Evolutionary conservation across 2,329 filamentous ascomycete species (phyloP).

Genomic region (Colletotrichum salicis): DNA sequence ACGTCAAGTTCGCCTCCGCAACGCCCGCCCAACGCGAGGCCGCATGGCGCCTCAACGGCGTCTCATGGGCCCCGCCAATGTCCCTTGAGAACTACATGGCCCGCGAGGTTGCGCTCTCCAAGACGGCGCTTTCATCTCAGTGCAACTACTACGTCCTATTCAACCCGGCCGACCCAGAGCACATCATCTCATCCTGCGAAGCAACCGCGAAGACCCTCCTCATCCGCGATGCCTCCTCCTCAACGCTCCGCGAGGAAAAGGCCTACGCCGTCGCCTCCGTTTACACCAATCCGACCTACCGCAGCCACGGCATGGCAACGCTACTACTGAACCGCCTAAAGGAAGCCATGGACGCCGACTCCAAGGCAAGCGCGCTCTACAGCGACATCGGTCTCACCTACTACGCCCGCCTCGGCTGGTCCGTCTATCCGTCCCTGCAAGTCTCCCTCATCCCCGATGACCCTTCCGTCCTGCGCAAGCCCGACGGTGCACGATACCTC

Average conservation of each 20-base stretch:
- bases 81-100: conserved; percentile 43
- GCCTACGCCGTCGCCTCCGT: conserved; percentile 49
- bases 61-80: conserved; percentile 44
- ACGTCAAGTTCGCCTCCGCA: conserved; percentile 43
- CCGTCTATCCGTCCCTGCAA: conserved; percentile 44
- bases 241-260: conserved; percentile 39
- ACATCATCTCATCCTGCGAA: conserved; percentile 49
- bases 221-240: conserved; percentile 37
- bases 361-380: conserved; percentile 49
- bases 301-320: conserved; percentile 48
- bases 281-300: conserved; percentile 48
- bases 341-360: conserved; percentile 46
- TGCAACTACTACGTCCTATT: conserved; percentile 47
- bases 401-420: conserved; percentile 49
- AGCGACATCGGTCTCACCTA: conserved; percentile 47
- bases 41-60: conserved; percentile 45
- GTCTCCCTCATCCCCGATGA: conserved; percentile 45
- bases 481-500: conserved; percentile 40
- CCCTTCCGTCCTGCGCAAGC: conserved; percentile 29
- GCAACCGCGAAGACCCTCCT: conserved; percentile 39
- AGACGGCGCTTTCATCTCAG: conserved; percentile 40
- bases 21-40: conserved; percentile 43
- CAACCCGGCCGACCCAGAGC: conserved; percentile 40
- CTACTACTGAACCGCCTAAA: conserved; percentile 46
- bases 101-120: conserved; percentile 42